phyloP scores from a whole-genome alignment of 2,329 filamentous ascomycete genomes.

The Aspergillus pseudoglaucus region DNA sequence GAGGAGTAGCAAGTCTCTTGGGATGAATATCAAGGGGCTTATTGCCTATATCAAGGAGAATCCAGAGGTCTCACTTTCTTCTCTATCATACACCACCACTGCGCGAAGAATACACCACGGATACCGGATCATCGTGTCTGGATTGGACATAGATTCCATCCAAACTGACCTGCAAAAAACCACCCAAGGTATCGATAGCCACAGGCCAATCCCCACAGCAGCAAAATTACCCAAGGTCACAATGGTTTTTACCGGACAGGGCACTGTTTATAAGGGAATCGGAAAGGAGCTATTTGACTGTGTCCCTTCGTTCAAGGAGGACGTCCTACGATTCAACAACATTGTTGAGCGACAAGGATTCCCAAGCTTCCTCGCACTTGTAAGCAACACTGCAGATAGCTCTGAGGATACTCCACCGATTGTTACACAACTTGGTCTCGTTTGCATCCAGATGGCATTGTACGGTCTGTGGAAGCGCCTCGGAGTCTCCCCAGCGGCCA shows the following conservation, averaged over 20 bases:
- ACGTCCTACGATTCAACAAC: constrained; percentile 25
- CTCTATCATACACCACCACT: constrained; percentile 58
- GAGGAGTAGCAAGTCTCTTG: constrained; percentile 40
- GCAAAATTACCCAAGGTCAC: constrained; percentile 21
- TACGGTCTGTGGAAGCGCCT: constrained; percentile 29
- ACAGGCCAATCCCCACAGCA: constrained; percentile 18
- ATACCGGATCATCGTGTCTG: constrained; percentile 27
- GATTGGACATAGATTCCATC: constrained; percentile 22
- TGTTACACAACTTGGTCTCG: constrained; percentile 31
- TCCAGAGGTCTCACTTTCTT: constrained; percentile 25
- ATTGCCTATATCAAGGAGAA: constrained; percentile 46
- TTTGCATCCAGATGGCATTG: constrained; percentile 35
- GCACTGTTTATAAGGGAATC: constrained; percentile 32
- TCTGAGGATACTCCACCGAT: constrained; percentile 24
- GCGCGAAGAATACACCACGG: constrained; percentile 44
- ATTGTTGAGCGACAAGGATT: constrained; percentile 29
- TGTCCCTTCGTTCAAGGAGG: constrained; percentile 22
- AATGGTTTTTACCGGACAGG: constrained; percentile 37
- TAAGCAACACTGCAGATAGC: constrained; percentile 23
- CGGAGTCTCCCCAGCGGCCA: constrained; percentile 30
- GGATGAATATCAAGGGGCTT: constrained; percentile 49
- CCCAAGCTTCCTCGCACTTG: constrained; percentile 31
- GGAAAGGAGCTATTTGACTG: constrained; percentile 30
- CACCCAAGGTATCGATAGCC: constrained; percentile 13
- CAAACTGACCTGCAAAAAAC: constrained; percentile 19